A percentile compares a stretch with the other conserved stretches of the same genome.
Evolutionary conservation across 148 eudicot species (phyloP).

Genomic region (Rhododendron griersonianum): DNA sequence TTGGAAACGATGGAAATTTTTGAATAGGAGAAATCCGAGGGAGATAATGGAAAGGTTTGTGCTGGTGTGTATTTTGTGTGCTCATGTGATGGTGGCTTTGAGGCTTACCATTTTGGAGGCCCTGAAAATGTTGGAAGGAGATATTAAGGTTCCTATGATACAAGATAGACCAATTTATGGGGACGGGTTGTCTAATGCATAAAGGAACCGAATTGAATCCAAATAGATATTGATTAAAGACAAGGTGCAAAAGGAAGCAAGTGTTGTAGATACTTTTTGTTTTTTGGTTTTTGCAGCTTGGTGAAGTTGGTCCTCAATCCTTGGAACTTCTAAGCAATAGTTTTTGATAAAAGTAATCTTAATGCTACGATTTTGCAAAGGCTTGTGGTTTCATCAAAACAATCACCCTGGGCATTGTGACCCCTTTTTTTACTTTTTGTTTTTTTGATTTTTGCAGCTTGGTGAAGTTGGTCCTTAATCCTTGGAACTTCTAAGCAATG

Average conservation of each 20-base stretch:
- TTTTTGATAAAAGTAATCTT: too few relatives aligned
- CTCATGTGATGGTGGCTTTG: constrained; percentile 89
- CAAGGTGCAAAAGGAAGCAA: too few relatives aligned
- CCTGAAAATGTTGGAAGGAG: constrained; percentile 85
- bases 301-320: background rate
- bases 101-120: constrained; percentile 80
- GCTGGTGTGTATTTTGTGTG: constrained; percentile 75
- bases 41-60: constrained; percentile 80
- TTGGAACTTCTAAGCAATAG: background rate
- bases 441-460: too few relatives aligned
- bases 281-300: background rate
- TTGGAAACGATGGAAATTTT: constrained; percentile 59
- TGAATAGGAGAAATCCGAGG: constrained; percentile 45
- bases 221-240: too few relatives aligned
- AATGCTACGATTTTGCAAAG: too few relatives aligned
- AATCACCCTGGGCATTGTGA: too few relatives aligned
- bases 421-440: too few relatives aligned
- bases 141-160: constrained; percentile 66
- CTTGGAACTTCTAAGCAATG: too few relatives aligned
- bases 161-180: constrained; percentile 60
- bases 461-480: too few relatives aligned
- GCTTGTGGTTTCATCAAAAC: too few relatives aligned
- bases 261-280: too few relatives aligned
- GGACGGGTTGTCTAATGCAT: background rate
- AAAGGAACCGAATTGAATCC: too few relatives aligned